Evolutionary conservation across 805 yeast genomes (phyloP), one percentile per base, ranked within the genome.

Genomic region (Sugiyamaella chiloensis): DNA sequence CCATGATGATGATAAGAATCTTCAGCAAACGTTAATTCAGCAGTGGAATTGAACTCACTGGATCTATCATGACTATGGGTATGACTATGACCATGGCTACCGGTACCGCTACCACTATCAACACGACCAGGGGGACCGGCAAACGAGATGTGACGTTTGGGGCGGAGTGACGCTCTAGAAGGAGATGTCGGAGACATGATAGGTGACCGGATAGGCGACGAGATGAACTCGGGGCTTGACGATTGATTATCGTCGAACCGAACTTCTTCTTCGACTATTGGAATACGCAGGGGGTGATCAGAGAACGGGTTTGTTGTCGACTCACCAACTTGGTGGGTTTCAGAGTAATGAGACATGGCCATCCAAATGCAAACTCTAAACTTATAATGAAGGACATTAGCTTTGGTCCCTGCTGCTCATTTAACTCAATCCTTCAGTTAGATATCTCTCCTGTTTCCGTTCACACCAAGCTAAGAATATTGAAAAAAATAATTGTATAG

Each of bases 91-190:
- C 7, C 17, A 29, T 17, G 6, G 34, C 17, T 29, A 4, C 6
- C 3, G 6, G n/a, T n/a, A n/a, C n/a, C n/a, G n/a, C n/a, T n/a
- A n/a, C n/a, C n/a, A n/a, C n/a, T n/a, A 26, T 8, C 9, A 11
- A 11, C 11, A 21, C 37, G 20, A 21, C 19, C 37, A 5, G 16
- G 21, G 32, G 29, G 40, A 14, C 42, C 27, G 14, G 42, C 52
- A 37, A 49, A 49, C 17, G 52, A 49, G 40, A 49, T 49, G 14
- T 46, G 52, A 9, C 48, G 40, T 16, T 39, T 39, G 12, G 46
- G 47, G 12, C 37, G 31, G 14, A 24, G 27, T 23, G 43, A 29
- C 16, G 21, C 34, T 21, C 24, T 19, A 20, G 14, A 20, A 16
- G 47, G 47, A 43, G 39, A 42, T 11, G 42, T 19, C 14, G 50